Evolutionary conservation across 2,329 filamentous ascomycete genomes (phyloP).

Genomic region (Amesomyces nigricolor): DNA sequence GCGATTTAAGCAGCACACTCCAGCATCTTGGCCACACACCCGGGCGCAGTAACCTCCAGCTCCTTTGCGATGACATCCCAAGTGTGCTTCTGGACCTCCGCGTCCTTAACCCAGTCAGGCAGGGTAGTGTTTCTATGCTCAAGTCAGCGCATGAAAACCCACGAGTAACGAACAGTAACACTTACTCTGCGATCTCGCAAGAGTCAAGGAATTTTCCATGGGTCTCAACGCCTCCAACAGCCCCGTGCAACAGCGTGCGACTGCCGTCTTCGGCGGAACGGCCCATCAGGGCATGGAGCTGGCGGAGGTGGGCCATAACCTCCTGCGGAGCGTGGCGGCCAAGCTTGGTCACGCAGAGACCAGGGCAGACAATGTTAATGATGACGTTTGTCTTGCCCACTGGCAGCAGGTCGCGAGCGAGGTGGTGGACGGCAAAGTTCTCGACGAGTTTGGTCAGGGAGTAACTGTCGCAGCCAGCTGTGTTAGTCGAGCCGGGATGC

Average conservation of each 20-base stretch:
- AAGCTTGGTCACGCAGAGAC: constrained; percentile 23
- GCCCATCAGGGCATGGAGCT: constrained; percentile 30
- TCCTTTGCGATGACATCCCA: constrained; percentile 29
- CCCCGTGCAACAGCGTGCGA: constrained; percentile 29
- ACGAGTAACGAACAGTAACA: constrained; percentile 6
- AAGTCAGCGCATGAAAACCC: neutral
- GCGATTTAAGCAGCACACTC: neutral
- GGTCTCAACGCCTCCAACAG: constrained; percentile 30
- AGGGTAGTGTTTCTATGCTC: constrained; percentile 23
- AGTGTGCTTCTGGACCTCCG: constrained; percentile 23
- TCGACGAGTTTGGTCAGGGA: constrained; percentile 15
- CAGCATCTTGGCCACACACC: constrained; percentile 24
- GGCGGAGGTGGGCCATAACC: neutral
- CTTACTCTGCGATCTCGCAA: constrained; percentile 30
- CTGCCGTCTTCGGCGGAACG: constrained; percentile 43
- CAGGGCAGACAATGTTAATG: constrained; percentile 30
- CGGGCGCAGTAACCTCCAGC: constrained; percentile 28
- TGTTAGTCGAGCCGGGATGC: neutral
- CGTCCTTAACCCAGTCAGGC: constrained; percentile 25
- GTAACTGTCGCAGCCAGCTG: constrained; percentile 6
- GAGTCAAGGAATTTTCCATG: constrained; percentile 33
- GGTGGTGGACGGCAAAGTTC: constrained; percentile 24
- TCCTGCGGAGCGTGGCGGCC: constrained; percentile 2
- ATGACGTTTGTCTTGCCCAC: constrained; percentile 29
- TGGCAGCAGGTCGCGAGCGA: constrained; percentile 26